These are phyloP conservation scores for Neonectria faginata DNA, from an alignment of 2,329 filamentous ascomycete genomes.

Conservation along the genomic window DNA sequence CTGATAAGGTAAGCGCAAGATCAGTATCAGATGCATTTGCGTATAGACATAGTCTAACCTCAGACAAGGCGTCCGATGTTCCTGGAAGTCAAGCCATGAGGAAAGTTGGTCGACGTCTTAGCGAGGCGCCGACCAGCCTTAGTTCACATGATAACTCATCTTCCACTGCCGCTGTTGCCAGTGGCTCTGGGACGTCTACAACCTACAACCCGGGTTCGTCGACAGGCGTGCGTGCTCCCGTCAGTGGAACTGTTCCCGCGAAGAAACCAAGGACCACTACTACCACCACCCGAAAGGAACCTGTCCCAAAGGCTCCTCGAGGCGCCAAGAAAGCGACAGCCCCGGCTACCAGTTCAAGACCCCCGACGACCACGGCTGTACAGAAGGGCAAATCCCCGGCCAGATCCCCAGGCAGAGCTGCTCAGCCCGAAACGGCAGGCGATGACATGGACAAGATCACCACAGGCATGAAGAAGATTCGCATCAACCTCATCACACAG, in stretches of 20 bases:
- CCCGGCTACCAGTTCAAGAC: slow-evolving; percentile 32
- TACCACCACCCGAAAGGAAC: slow-evolving; percentile 59
- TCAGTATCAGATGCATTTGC: background rate
- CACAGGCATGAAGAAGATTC: slow-evolving; percentile 71
- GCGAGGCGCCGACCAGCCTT: slow-evolving; percentile 57
- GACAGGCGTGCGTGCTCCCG: slow-evolving; percentile 54
- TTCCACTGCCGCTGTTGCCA: slow-evolving; percentile 24
- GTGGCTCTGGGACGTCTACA: slow-evolving; percentile 37
- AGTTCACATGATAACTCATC: slow-evolving; percentile 27
- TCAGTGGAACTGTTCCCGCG: slow-evolving; percentile 58
- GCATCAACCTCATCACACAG: slow-evolving; percentile 70
- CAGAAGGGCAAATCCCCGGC: slow-evolving; percentile 32
- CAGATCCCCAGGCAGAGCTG: slow-evolving; percentile 29
- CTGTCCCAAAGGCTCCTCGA: slow-evolving; percentile 48
- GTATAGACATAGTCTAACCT: slow-evolving; percentile 13
- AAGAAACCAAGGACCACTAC: slow-evolving; percentile 70
- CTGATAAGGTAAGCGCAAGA: slow-evolving; percentile 46
- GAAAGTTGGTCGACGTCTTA: slow-evolving; percentile 61
- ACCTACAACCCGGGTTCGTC: slow-evolving; percentile 54
- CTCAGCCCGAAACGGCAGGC: slow-evolving; percentile 25
- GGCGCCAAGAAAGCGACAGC: slow-evolving; percentile 53
- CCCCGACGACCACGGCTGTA: slow-evolving; percentile 18
- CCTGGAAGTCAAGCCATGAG: slow-evolving; percentile 45
- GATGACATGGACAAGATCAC: slow-evolving; percentile 67
- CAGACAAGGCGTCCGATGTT: slow-evolving; percentile 47